phyloP scores from a whole-genome alignment of 2,329 filamentous ascomycete species.

The Penicillium sp. region DNA sequence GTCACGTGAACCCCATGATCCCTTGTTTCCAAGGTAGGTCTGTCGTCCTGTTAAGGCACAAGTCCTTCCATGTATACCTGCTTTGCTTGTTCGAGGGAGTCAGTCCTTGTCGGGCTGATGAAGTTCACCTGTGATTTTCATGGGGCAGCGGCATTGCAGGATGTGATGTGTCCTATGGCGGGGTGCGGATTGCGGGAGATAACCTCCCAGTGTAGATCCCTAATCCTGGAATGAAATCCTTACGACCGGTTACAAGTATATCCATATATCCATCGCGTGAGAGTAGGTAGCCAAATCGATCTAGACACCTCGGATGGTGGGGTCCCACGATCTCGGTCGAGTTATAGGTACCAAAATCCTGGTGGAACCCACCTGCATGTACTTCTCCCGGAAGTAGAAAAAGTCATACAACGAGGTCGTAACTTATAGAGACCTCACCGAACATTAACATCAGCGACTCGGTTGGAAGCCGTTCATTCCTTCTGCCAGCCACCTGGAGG shows the following conservation, averaged over 20 bases:
- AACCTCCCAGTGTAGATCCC: conserved; percentile 19
- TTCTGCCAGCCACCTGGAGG: neutral
- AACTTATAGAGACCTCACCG: too few species aligned
- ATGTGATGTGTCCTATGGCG: conserved; percentile 1
- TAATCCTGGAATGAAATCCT: conserved; percentile 29
- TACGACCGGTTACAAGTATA: neutral
- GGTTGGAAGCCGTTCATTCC: too few species aligned
- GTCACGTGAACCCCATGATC: conserved; percentile 29
- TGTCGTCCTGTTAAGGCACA: conserved; percentile 4
- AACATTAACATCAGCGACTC: too few species aligned
- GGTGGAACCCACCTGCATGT: too few species aligned
- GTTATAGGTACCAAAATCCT: too few species aligned
- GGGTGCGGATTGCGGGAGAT: conserved; percentile 9
- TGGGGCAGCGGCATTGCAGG: neutral
- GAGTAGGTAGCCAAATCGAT: neutral
- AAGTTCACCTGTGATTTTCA: neutral
- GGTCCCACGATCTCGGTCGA: too few species aligned
- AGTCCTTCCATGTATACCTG: neutral
- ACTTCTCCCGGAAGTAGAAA: too few species aligned
- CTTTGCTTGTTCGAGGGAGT: neutral
- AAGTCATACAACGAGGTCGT: too few species aligned
- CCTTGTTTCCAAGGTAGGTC: conserved; percentile 14
- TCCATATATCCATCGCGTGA: neutral
- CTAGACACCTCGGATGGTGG: neutral
- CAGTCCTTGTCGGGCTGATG: neutral